These are phyloP conservation scores for Curvularia sp. DNA, from an alignment of 2,329 filamentous ascomycete species.

Conservation along the genomic window DNA sequence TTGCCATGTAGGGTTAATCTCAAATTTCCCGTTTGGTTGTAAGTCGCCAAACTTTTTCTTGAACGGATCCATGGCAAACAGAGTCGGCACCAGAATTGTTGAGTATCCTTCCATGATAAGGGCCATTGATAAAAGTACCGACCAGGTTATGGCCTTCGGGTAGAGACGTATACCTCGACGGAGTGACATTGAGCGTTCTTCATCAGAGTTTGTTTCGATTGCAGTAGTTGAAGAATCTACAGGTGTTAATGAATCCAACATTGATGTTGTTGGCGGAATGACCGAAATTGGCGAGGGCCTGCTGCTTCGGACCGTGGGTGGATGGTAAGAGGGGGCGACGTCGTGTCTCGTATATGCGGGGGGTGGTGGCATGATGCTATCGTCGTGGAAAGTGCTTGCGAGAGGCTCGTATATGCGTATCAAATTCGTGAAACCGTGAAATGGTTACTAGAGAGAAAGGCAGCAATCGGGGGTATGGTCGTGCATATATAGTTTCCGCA, in stretches of 20 bases:
- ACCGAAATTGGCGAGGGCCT: constrained; percentile 4
- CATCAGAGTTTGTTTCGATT: constrained; percentile 1
- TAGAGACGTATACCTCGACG: constrained; percentile 76
- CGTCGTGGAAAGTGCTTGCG: neutral
- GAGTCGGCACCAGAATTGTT: constrained; percentile 76
- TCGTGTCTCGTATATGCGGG: neutral
- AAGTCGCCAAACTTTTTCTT: constrained; percentile 45
- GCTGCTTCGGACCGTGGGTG: neutral
- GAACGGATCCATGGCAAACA: constrained; percentile 60
- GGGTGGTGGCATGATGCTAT: neutral
- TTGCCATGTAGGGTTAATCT: constrained; percentile 53
- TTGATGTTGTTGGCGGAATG: neutral
- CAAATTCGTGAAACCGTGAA: neutral
- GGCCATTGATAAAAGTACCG: constrained; percentile 78
- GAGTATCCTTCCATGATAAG: constrained; percentile 91
- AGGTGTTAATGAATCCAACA: neutral
- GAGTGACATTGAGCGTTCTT: constrained; percentile 53
- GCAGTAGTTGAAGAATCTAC: neutral
- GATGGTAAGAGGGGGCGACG: neutral
- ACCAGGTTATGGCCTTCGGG: constrained; percentile 85
- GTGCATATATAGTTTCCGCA: neutral
- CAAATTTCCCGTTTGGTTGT: constrained; percentile 28
- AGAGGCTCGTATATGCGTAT: neutral
- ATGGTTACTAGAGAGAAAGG: neutral
- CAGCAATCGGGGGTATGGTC: neutral